A percentile compares a stretch with the other conserved stretches of the same genome.
phyloP scores from a whole-genome alignment of 208 protist genomes.

The Endotrypanum monterogeii region DNA sequence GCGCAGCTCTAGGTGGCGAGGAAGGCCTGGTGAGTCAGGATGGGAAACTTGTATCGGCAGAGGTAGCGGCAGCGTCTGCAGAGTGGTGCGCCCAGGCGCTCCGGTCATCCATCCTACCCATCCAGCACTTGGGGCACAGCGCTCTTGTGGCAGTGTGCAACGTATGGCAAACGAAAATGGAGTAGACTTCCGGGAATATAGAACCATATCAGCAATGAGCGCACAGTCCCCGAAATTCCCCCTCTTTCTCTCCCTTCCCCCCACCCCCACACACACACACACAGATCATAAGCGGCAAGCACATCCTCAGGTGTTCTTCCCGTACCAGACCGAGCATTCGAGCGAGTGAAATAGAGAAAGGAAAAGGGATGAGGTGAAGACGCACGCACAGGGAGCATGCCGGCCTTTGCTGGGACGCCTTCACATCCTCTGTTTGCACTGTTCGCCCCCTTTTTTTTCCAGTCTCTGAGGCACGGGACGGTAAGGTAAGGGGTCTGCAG shows the following conservation, averaged over 20 bases:
- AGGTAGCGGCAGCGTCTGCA: constrained; percentile 34
- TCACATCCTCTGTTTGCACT: constrained; percentile 1
- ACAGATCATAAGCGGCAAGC: background rate
- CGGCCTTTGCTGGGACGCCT: background rate
- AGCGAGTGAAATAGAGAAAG: too few relatives aligned
- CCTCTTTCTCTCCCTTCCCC: too few relatives aligned
- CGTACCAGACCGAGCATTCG: background rate
- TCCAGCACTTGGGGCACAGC: constrained; percentile 28
- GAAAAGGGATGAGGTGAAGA: too few relatives aligned
- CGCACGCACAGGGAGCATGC: background rate
- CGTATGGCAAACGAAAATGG: constrained; percentile 21
- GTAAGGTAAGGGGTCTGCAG: background rate
- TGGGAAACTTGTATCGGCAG: constrained; percentile 33
- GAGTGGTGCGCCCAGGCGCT: constrained; percentile 39
- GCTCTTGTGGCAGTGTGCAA: background rate
- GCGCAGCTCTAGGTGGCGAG: constrained; percentile 33
- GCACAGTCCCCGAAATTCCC: too few relatives aligned
- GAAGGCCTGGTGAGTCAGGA: constrained; percentile 36
- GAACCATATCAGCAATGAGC: background rate
- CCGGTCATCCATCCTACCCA: constrained; percentile 14
- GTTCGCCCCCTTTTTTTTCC: background rate
- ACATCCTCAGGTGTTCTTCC: background rate
- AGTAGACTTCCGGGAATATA: too few relatives aligned
- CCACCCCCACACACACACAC: too few relatives aligned
- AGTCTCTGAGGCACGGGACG: background rate